phyloP scores from a whole-genome alignment of 1,139 yeast genomes.

The Suhomyces anneliseae region DNA sequence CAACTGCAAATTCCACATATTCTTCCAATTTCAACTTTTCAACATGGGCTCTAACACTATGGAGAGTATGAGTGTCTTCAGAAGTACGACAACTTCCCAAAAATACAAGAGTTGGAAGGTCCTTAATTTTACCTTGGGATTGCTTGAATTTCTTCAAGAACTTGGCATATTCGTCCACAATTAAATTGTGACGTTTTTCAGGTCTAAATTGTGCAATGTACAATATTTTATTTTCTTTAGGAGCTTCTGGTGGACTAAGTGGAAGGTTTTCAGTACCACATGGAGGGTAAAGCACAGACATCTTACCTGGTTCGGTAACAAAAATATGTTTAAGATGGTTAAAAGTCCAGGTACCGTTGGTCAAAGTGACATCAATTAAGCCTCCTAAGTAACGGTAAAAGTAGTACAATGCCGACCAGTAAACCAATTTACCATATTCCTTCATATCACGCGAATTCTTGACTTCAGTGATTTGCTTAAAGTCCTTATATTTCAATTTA shows the following conservation, averaged over 20 bases:
- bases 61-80: constrained; percentile 63
- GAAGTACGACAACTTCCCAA: constrained; percentile 83
- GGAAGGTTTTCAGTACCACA: constrained; percentile 64
- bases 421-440: constrained; percentile 25
- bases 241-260: constrained; percentile 11
- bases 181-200: constrained; percentile 83
- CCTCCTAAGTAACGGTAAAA: constrained; percentile 69
- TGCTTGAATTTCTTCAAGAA: constrained; percentile 36
- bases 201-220: constrained; percentile 94
- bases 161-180: constrained; percentile 60
- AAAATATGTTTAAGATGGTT: constrained; percentile 69
- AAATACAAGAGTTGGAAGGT: constrained; percentile 58
- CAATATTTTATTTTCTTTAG: constrained; percentile 58
- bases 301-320: constrained; percentile 35
- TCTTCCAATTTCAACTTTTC: constrained; percentile 46
- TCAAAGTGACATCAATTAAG: constrained; percentile 62
- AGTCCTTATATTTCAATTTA: constrained; percentile 45
- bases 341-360: constrained; percentile 92
- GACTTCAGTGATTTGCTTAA: constrained; percentile 8
- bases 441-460: constrained; percentile 3
- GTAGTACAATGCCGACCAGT: constrained; percentile 68
- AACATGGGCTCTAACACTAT: constrained; percentile 47
- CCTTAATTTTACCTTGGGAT: constrained; percentile 18
- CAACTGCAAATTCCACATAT: constrained; percentile 66
- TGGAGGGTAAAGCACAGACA: constrained; percentile 77